Evolutionary conservation across 2,329 filamentous ascomycete genomes (phyloP), one percentile per base, ranked within the genome.

Genomic region (Neonectria sp.): DNA sequence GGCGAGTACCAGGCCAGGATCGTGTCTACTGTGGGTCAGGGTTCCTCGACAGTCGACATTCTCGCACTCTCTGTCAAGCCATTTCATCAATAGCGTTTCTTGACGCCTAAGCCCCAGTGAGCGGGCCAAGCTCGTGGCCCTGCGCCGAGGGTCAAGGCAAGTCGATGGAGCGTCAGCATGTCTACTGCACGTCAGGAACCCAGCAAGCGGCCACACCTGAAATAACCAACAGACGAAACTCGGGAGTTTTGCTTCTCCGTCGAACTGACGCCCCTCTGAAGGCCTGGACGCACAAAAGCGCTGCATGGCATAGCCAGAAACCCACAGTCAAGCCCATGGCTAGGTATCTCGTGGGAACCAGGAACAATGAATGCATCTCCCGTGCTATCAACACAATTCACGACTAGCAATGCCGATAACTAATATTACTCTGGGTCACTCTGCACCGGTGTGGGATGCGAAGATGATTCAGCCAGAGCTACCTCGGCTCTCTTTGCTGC

Each of bases 71-170:
- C 37, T 17, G 37, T 64, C 64, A 68, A 45, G 61, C 66, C 61
- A 63, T 75, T 69, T 60, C 55, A 71, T 63, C 52, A 61, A 8
- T 63, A 68, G 68, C 64, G 64, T 57, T 73, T 70, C 62, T 72
- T 66, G 62, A 57, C 66, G 62, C 55, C 62, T 56, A 75, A 68
- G 65, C 60, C 61, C 52, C 63, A 37, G 63, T 68, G 70, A 17
- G 35, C 35, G 68, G 59, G 67, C 63, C 51, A 61, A 37, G 21
- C 40, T 68, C 55, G n/a, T 51, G 29, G 40, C 46, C 43, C 51
- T 55, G 43, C 25, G 43, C 63, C 25, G 31, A 37, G 9, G 8
- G 49, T 33, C 62, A 40, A 59, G 29, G 55, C 40, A 52, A 55
- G 56, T 33, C 12, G 40, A 55, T 29, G 53, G 55, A 25, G 51